Percentiles rank a stretch among this genome's conserved stretches.
phyloP scores from a whole-genome alignment of 305 asterid genomes.

The Vinca major region DNA sequence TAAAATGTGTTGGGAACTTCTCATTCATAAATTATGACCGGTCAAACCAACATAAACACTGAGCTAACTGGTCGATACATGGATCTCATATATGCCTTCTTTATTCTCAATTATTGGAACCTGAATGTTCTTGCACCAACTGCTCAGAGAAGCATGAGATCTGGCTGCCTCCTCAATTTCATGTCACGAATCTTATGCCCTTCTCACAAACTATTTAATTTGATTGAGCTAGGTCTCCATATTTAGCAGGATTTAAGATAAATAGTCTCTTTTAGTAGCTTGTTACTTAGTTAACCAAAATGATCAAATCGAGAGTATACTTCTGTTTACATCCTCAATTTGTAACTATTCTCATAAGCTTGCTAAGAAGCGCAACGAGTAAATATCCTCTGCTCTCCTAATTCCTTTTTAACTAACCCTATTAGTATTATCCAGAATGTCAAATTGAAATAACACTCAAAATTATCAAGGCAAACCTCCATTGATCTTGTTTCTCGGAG shows the following conservation, averaged over 20 bases:
- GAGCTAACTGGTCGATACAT: neutral
- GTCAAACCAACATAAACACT: constrained; percentile 7
- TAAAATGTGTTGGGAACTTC: neutral
- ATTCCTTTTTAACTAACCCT: neutral
- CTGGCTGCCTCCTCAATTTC: neutral
- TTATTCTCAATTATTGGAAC: neutral
- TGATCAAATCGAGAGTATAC: neutral
- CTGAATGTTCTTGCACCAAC: neutral
- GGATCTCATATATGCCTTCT: neutral
- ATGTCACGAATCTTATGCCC: neutral
- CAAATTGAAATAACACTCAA: neutral
- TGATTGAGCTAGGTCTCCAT: neutral
- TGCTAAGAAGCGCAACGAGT: neutral
- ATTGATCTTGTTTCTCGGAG: neutral
- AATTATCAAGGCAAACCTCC: neutral
- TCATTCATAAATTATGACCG: neutral
- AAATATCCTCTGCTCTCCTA: neutral
- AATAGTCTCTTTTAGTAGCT: neutral
- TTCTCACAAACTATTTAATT: neutral
- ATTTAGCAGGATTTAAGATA: neutral
- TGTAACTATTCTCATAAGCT: neutral
- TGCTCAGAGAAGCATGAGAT: neutral
- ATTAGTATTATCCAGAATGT: neutral
- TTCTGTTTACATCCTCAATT: neutral
- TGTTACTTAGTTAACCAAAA: neutral